These are phyloP conservation scores for Monosporascus ibericus DNA, from an alignment of 2,329 filamentous ascomycete genomes.

Conservation along the genomic window DNA sequence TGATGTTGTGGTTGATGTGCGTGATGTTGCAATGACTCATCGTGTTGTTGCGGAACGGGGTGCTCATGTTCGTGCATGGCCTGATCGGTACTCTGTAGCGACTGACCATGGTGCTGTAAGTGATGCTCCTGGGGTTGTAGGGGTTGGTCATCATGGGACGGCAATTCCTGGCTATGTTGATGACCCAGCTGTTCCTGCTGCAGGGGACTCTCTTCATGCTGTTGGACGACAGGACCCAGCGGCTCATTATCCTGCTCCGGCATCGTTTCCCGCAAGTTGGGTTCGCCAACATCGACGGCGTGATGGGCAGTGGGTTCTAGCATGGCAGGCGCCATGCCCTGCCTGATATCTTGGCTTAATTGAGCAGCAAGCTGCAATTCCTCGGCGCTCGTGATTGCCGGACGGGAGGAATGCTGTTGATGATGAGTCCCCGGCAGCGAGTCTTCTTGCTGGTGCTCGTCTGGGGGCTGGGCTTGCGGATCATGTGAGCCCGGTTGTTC, in stretches of 20 bases:
- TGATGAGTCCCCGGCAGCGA: slow-evolving; percentile 4
- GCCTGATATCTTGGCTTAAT: slow-evolving; percentile 47
- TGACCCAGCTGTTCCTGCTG: slow-evolving; percentile 4
- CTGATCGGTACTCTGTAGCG: slow-evolving; percentile 4
- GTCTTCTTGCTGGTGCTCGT: slow-evolving; percentile 14
- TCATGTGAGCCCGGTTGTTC: slow-evolving; percentile 16
- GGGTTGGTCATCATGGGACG: no score
- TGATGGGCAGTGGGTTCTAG: slow-evolving; percentile 33
- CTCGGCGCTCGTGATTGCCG: slow-evolving; percentile 40
- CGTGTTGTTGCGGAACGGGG: slow-evolving; percentile 2
- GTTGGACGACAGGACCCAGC: slow-evolving; percentile 19
- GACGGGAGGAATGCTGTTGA: slow-evolving; percentile 26
- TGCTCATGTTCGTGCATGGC: slow-evolving; percentile 2
- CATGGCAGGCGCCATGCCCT: slow-evolving; percentile 39
- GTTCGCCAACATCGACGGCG: slow-evolving; percentile 31
- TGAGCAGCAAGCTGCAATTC: slow-evolving; percentile 55
- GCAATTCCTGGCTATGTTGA: no score
- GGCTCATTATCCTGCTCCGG: slow-evolving; percentile 35
- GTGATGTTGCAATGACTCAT: slow-evolving; percentile 1
- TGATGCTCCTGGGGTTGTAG: slow-evolving; percentile 12
- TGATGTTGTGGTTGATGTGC: slow-evolving; percentile 5
- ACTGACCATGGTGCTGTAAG: slow-evolving; percentile 6
- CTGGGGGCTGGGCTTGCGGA: slow-evolving; percentile 19
- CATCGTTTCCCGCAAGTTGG: slow-evolving; percentile 37
- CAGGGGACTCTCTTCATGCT: slow-evolving; percentile 5